A percentile compares a stretch with the other conserved stretches of the same genome.
Conservation (phyloP, 192 early-diverging fungal species). For the Backusella australiensis region DNA sequence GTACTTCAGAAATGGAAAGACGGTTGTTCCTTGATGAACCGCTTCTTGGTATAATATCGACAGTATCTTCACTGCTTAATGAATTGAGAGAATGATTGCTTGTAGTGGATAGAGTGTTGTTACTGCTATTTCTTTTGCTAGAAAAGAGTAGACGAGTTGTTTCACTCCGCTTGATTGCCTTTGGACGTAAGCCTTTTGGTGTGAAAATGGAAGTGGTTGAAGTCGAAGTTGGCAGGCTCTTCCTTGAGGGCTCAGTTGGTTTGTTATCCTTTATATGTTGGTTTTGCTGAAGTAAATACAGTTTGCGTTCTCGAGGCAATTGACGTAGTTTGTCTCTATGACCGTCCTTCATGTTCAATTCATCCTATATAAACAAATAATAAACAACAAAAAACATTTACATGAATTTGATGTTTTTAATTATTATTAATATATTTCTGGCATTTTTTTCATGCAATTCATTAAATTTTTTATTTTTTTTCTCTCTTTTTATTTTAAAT, state of each 20-base stretch:
- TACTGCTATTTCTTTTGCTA: neutral
- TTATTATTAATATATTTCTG: neutral
- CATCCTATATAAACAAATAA: constrained; percentile 28
- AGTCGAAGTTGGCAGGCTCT: neutral
- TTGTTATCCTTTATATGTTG: constrained; percentile 25
- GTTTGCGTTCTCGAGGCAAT: constrained; percentile 36
- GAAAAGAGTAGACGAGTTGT: neutral
- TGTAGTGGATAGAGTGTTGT: neutral
- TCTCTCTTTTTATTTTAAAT: neutral
- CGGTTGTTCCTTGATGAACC: neutral
- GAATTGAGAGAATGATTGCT: neutral
- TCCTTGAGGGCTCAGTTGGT: neutral
- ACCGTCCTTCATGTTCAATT: constrained; percentile 44
- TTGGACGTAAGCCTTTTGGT: constrained; percentile 13
- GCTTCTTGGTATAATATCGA: neutral
- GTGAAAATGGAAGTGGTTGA: constrained; percentile 17
- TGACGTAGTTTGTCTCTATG: constrained; percentile 39
- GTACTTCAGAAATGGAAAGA: neutral
- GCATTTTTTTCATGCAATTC: neutral
- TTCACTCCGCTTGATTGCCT: constrained; percentile 21
- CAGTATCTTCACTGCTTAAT: neutral
- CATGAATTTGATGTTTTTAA: neutral
- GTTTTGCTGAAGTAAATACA: constrained; percentile 38
- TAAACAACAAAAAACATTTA: neutral
- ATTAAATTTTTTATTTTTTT: neutral